These are phyloP conservation scores for Scytalidium lignicola DNA, from an alignment of 2,329 filamentous ascomycete species.

Conservation along the genomic window DNA sequence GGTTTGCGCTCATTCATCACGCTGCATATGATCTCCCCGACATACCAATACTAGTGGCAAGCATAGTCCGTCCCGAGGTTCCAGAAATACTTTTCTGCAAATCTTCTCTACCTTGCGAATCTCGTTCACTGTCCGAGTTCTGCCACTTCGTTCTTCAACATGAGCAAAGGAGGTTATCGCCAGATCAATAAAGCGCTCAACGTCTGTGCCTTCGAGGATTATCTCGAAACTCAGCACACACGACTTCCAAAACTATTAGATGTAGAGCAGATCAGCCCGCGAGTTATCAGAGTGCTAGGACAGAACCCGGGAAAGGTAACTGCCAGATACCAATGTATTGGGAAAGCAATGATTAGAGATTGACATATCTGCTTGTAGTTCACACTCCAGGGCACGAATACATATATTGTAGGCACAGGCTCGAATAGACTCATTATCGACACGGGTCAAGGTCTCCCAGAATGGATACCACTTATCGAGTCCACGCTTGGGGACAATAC, in stretches of 20 bases:
- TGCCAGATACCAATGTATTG: conserved; percentile 31
- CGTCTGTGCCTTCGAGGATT: conserved; percentile 43
- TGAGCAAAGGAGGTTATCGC: conserved; percentile 34
- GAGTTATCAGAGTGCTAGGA: conserved; percentile 75
- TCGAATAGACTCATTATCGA: conserved; percentile 72
- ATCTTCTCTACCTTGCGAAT: no score
- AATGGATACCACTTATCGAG: conserved; percentile 54
- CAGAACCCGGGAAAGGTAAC: conserved; percentile 77
- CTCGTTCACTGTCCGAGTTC: no score
- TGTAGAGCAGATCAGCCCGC: conserved; percentile 69
- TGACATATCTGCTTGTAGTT: conserved; percentile 3
- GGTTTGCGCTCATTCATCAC: no score
- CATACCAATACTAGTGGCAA: no score
- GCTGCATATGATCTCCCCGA: no score
- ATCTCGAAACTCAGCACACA: conserved; percentile 34
- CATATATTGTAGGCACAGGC: conserved; percentile 80
- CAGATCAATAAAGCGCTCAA: conserved; percentile 44
- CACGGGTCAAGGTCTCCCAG: conserved; percentile 68
- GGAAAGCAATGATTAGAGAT: conserved; percentile 35
- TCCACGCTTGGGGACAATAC: conserved; percentile 23
- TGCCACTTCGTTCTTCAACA: no score
- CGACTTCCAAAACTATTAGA: conserved; percentile 49
- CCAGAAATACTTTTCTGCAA: no score
- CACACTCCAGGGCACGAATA: conserved; percentile 69
- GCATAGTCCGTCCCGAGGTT: no score